phyloP scores from a whole-genome alignment of 1,284 basidiomycete genomes.

The Microbotryomycetes sp. region DNA sequence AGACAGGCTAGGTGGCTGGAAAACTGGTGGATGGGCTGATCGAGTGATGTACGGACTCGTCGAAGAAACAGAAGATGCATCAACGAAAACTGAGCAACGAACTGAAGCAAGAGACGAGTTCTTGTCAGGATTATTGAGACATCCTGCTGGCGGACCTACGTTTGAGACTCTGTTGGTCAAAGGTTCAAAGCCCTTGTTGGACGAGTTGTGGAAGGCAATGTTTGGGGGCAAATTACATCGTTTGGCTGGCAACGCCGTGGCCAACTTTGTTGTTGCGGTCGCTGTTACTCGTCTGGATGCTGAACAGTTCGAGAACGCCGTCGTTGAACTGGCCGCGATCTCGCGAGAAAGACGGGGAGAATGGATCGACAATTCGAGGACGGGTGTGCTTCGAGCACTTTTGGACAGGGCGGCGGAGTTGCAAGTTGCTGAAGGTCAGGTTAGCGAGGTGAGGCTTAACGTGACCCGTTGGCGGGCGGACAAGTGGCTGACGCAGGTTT shows the following conservation, averaged over 20 bases:
- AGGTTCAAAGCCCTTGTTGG: constrained; percentile 59
- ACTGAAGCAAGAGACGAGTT: constrained; percentile 56
- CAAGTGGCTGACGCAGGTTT: constrained; percentile 3
- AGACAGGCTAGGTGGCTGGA: constrained; percentile 63
- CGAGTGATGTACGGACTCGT: constrained; percentile 71
- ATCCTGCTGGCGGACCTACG: constrained; percentile 78
- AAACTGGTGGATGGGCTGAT: constrained; percentile 70
- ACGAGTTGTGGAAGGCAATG: constrained; percentile 66
- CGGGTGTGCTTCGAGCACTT: constrained; percentile 62
- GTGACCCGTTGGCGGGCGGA: too few relatives aligned
- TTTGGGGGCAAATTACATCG: constrained; percentile 63
- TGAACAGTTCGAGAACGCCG: constrained; percentile 54
- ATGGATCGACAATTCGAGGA: constrained; percentile 54
- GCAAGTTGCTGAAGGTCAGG: constrained; percentile 40
- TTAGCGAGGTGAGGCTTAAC: constrained; percentile 41
- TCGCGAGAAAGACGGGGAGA: constrained; percentile 53
- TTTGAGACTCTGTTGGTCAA: constrained; percentile 67
- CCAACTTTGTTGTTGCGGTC: constrained; percentile 82
- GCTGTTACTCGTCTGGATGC: constrained; percentile 57
- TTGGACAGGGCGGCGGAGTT: constrained; percentile 60
- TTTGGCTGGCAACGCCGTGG: constrained; percentile 72
- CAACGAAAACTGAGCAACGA: neutral
- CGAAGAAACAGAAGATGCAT: constrained; percentile 45
- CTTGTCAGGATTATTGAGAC: constrained; percentile 67
- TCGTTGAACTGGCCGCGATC: constrained; percentile 55